Percentiles rank a stretch among this genome's conserved stretches.
Evolutionary conservation across 192 early-diverging fungal genomes (phyloP).

Genomic region (Backusella australiensis): DNA sequence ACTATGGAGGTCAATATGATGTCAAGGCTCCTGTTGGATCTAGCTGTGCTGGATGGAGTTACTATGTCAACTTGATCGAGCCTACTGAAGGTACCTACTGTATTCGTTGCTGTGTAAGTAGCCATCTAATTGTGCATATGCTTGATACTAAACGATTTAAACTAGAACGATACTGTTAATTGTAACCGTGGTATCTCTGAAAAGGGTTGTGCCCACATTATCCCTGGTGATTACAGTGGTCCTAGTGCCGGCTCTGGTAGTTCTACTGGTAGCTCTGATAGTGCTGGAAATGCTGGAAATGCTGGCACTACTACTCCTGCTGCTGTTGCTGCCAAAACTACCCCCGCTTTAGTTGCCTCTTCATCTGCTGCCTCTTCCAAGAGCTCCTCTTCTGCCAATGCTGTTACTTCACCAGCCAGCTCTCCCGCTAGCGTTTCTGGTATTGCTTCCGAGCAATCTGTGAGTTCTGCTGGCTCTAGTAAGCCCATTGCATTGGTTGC

Average conservation of each 20-base stretch:
- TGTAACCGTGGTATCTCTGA: constrained; percentile 46
- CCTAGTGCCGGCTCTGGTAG: neutral
- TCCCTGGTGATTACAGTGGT: constrained; percentile 50
- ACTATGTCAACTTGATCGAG: constrained; percentile 45
- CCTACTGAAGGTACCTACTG: constrained; percentile 41
- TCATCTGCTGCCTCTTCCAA: neutral
- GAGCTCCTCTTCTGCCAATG: neutral
- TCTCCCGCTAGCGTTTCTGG: neutral
- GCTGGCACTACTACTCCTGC: neutral
- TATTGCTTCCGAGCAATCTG: neutral
- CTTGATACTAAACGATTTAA: neutral
- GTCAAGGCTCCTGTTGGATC: constrained; percentile 39
- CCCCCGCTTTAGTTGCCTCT: neutral
- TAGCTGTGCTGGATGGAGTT: constrained; percentile 39
- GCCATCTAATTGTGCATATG: neutral
- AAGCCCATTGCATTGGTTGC: neutral
- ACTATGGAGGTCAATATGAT: constrained; percentile 56
- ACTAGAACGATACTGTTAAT: constrained; percentile 28
- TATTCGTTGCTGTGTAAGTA: constrained; percentile 45
- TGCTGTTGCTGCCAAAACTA: neutral
- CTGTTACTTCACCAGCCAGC: neutral
- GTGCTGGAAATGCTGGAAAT: neutral
- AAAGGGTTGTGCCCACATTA: constrained; percentile 41
- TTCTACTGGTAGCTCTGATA: neutral
- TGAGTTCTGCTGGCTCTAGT: neutral